These are phyloP conservation scores for Microbotryomycetes sp. DNA, from an alignment of 1,284 basidiomycete genomes.

Conservation along the genomic window DNA sequence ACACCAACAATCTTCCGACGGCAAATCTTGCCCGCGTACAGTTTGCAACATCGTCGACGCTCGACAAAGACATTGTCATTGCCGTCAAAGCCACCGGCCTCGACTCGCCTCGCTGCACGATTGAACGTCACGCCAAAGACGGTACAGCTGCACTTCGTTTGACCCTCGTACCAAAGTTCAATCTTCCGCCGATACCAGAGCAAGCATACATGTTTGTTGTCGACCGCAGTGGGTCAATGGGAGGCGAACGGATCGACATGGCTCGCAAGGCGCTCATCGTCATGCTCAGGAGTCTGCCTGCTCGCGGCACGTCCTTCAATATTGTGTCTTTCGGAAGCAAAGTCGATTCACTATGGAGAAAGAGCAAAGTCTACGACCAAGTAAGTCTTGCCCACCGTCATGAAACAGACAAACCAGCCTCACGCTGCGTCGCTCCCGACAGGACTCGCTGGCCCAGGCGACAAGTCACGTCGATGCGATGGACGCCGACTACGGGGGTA, in stretches of 20 bases:
- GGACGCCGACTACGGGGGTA: conserved; percentile 30
- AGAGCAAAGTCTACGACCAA: conserved; percentile 15
- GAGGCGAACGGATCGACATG: conserved; percentile 13
- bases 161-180: conserved; percentile 20
- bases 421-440: neutral
- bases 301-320: conserved; percentile 30
- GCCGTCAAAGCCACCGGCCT: conserved; percentile 20
- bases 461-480: conserved; percentile 24
- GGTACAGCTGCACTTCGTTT: conserved; percentile 5
- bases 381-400: neutral
- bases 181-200: neutral
- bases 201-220: conserved; percentile 36
- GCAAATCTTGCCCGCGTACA: conserved; percentile 8
- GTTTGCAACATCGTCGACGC: neutral
- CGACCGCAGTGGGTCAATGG: conserved; percentile 34
- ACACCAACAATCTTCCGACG: conserved; percentile 9
- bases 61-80: conserved; percentile 32
- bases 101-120: conserved; percentile 29
- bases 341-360: conserved; percentile 7
- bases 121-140: conserved; percentile 20
- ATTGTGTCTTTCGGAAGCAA: conserved; percentile 31
- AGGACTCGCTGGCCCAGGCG: conserved; percentile 25
- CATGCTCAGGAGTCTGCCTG: conserved; percentile 31
- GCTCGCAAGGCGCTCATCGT: conserved; percentile 20
- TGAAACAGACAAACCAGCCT: too few relatives aligned